Evolutionary conservation across 805 yeast species (phyloP), one percentile per base, ranked within the genome.

Genomic region (Spencermartinsiella europaea): DNA sequence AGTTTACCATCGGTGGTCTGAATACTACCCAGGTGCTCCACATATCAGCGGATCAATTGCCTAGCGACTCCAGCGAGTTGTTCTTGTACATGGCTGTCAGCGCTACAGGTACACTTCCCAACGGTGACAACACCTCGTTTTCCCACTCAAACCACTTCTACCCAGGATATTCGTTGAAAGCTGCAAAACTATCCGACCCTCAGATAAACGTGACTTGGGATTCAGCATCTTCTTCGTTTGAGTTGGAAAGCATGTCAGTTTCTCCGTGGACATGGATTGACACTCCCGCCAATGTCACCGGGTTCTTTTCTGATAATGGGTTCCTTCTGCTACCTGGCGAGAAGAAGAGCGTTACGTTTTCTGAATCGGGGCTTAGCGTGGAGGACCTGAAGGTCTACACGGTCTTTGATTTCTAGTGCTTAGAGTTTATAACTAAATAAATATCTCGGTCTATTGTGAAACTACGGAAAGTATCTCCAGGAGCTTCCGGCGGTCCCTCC

Each of bases 391-490:
- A 7, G 10, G 31, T 25, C 10, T 25, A 25, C 12, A 25, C 31
- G 12, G 31, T 25, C 12, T 25, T 12, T 7, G 31, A 25, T 25
- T 21, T 38, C 16, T 38, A 38, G 15, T 16, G n/a, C 27, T 12
- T 17, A 49, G 21, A 47, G 39, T 41, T 25, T 36, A 49, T 21
- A 45, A 47, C 45, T 53, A 48, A 4, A 47, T 42, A n/a, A n/a
- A n/a, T n/a, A n/a, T n/a, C n/a, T n/a, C n/a, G n/a, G n/a, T n/a
- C n/a, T n/a, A n/a, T n/a, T n/a, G n/a, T n/a, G n/a, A n/a, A n/a
- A n/a, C n/a, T n/a, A n/a, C n/a, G n/a, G n/a, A n/a, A n/a, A n/a
- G n/a, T n/a, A n/a, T n/a, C n/a, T n/a, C n/a, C n/a, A n/a, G n/a
- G n/a, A n/a, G n/a, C n/a, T n/a, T n/a, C n/a, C n/a, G n/a, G n/a